Percentiles rank a stretch among this genome's conserved stretches.
Conservation (phyloP, 148 eudicot genomes). For the Talinum fruticosum region DNA sequence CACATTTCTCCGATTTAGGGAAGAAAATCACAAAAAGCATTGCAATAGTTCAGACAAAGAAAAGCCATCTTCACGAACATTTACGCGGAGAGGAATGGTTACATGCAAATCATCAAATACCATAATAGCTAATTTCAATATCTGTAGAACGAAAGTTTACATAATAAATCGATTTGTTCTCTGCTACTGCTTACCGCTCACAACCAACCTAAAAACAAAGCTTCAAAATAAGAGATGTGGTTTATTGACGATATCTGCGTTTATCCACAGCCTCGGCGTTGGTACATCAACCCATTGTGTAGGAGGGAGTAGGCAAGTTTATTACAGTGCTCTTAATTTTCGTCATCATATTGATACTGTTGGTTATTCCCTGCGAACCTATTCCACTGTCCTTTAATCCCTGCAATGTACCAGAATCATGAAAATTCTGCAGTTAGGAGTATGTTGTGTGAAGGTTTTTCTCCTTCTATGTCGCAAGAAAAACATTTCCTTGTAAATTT, state of each 20-base stretch:
- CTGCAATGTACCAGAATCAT: conserved; percentile 34
- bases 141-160: neutral
- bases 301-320: conserved; percentile 84
- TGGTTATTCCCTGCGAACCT: conserved; percentile 93
- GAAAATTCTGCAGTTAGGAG: neutral
- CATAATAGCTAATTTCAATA: neutral
- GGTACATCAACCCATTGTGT: conserved; percentile 71
- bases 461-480: neutral
- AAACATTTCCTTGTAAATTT: too few species aligned
- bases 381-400: conserved; percentile 97
- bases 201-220: conserved; percentile 12
- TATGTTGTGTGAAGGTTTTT: neutral
- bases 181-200: neutral
- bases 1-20: too few species aligned
- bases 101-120: conserved; percentile 9
- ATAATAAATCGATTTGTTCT: neutral
- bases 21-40: too few species aligned
- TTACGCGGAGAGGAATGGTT: conserved; percentile 7
- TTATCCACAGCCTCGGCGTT: neutral
- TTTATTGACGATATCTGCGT: conserved; percentile 20
- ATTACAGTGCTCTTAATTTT: conserved; percentile 95
- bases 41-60: too few species aligned
- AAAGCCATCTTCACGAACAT: neutral
- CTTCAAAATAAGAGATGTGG: neutral
- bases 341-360: conserved; percentile 96